phyloP scores from a whole-genome alignment of 2,329 filamentous ascomycete species.

The Colletotrichum navitas region DNA sequence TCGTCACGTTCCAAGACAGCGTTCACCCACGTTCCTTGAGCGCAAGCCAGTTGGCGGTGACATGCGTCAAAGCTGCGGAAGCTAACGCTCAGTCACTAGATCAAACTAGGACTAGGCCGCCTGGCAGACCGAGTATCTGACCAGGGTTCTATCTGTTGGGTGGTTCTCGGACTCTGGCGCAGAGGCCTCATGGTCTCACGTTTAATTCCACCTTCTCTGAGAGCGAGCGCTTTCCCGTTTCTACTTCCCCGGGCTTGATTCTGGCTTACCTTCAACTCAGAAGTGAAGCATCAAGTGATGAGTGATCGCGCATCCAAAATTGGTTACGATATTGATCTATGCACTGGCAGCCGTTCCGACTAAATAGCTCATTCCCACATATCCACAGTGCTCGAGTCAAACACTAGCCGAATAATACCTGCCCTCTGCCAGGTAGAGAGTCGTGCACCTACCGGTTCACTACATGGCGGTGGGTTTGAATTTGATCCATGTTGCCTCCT shows the following conservation, averaged over 20 bases:
- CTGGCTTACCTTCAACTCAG: background rate
- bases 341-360: background rate
- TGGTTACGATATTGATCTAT: background rate
- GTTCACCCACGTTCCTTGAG: background rate
- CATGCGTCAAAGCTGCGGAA: background rate
- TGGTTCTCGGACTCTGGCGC: background rate
- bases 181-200: background rate
- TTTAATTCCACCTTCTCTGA: background rate
- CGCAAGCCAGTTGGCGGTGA: background rate
- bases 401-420: background rate
- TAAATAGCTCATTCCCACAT: too few species aligned
- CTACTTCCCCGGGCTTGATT: background rate
- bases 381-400: constrained; percentile 4
- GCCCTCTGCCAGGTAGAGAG: background rate
- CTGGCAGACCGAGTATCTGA: background rate
- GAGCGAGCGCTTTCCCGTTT: background rate
- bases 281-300: background rate
- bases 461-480: background rate
- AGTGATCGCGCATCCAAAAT: background rate
- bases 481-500: background rate
- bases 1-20: too few species aligned
- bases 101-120: background rate
- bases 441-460: background rate
- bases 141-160: background rate
- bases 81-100: background rate